Base-by-base conservation (phyloP, 768 basidiomycete species). In the Suillus alpinus region DNA sequence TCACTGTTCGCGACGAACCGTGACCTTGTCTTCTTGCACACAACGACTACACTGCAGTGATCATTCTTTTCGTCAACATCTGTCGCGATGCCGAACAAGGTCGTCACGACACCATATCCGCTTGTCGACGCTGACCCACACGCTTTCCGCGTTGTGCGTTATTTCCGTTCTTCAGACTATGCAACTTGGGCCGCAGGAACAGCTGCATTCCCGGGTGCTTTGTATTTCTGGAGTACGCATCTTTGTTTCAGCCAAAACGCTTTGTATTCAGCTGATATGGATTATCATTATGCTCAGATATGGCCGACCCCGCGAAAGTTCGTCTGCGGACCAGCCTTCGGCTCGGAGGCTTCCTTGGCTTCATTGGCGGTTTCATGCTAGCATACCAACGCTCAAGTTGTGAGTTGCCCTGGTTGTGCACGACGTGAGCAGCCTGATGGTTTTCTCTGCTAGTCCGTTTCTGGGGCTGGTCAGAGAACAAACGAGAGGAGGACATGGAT, bases 61-160 rank as follows among this genome's bases (percentile, higher is more conserved):
- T 4, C 23, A 36, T 59, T 62, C 37, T 53, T 46, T 20, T 57
- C 12, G 6, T 29, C 41, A 49, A 53, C 53, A 56, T 55, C 43
- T 26, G 26, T 58, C 44, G 68, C 52, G 58, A 76, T 77, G 76
- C 74, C 74, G 41, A 71, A 80, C 74, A 83, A 83, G 71, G 76
- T 80, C 67, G 77, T 81, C 61, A 74, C 77, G 69, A 86, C 89
- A 43, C 86, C 87, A 29, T 96, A 86, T 78, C 95, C 95, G 52
- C 87, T 96, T 75, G 91, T 98, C 77, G 96, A 98, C 76, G 80
- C 86, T 0, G 96, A 98, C 80, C 96, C 96, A 10, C 91, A 97
- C 79, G 87, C 87, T 14, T 78, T 78, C 36, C 86, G 96, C 36
- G 96, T 99, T 55, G 77, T 99, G 23, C 81, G 91, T 60, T 97